Evolutionary conservation across 2,329 filamentous ascomycete genomes (phyloP).

Genomic region (Colletotrichum euphorbiae): DNA sequence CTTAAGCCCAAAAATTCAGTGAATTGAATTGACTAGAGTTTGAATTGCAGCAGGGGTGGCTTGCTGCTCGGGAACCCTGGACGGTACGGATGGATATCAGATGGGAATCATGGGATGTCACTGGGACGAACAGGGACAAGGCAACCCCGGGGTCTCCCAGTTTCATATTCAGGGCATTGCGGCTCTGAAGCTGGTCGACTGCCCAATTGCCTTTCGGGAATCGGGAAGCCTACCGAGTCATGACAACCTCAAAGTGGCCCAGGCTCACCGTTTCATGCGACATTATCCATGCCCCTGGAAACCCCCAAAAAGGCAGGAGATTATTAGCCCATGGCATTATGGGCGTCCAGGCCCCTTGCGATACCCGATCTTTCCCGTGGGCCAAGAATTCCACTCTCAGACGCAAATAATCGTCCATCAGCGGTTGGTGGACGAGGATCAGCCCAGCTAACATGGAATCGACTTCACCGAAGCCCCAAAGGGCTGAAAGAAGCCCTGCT

Average conservation of each 20-base stretch:
- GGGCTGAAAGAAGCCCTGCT: constrained; percentile 23
- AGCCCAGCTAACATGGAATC: constrained; percentile 26
- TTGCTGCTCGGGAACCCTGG: too few species aligned
- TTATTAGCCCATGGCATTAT: constrained; percentile 25
- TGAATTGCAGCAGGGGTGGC: too few species aligned
- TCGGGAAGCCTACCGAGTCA: constrained; percentile 35
- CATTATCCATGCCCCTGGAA: constrained; percentile 15
- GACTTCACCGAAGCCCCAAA: constrained; percentile 19
- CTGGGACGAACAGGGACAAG: constrained; percentile 25
- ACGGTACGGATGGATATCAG: constrained; percentile 16
- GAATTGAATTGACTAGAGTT: too few species aligned
- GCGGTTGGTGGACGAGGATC: too few species aligned
- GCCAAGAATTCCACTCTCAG: constrained; percentile 20
- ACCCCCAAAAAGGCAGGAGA: constrained; percentile 15
- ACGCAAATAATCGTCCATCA: constrained; percentile 16
- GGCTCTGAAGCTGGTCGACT: constrained; percentile 12
- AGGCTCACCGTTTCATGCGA: constrained; percentile 34
- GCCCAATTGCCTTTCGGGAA: constrained; percentile 13
- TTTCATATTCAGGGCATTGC: constrained; percentile 34
- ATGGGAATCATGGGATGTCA: background rate
- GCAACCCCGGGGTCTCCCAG: constrained; percentile 9
- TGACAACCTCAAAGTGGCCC: constrained; percentile 14
- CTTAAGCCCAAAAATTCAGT: too few species aligned
- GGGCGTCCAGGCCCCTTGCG: background rate
- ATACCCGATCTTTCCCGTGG: constrained; percentile 4